These are phyloP conservation scores for Debaryomyces castellii DNA, from an alignment of 805 yeast genomes.

Conservation along the genomic window DNA sequence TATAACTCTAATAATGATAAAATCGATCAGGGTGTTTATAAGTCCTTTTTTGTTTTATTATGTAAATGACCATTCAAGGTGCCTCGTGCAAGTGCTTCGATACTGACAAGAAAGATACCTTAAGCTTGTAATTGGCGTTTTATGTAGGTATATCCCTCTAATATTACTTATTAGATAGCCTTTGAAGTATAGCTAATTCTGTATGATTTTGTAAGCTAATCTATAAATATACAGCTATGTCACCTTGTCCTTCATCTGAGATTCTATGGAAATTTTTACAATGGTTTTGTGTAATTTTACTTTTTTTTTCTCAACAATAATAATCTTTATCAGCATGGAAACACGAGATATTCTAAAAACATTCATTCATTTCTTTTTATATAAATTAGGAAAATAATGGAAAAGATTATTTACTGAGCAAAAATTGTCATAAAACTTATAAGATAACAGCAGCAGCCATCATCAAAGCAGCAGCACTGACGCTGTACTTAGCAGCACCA, in stretches of 20 bases:
- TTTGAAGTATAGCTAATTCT: not conserved
- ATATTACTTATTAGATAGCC: not conserved
- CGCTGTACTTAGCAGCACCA: conserved; percentile 17
- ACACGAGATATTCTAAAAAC: not conserved
- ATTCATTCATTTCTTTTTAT: not conserved
- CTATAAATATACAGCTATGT: not conserved
- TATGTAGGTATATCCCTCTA: not conserved
- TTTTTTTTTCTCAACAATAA: not conserved
- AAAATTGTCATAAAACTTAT: no score
- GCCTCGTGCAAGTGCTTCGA: not conserved
- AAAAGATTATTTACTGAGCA: not conserved
- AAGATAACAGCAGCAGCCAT: conserved; percentile 21
- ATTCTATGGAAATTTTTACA: not conserved
- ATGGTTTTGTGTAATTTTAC: not conserved
- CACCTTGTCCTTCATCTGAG: not conserved
- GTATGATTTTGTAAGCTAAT: not conserved
- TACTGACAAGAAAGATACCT: not conserved
- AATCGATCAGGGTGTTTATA: not conserved
- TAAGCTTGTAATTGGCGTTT: not conserved
- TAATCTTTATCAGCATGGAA: not conserved
- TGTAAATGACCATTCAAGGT: not conserved
- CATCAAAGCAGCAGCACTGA: conserved; percentile 21
- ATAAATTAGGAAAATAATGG: not conserved
- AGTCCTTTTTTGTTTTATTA: not conserved
- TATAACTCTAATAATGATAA: not conserved